Base-by-base conservation (phyloP, 106 monocot species). In the Posidonia australis region DNA sequence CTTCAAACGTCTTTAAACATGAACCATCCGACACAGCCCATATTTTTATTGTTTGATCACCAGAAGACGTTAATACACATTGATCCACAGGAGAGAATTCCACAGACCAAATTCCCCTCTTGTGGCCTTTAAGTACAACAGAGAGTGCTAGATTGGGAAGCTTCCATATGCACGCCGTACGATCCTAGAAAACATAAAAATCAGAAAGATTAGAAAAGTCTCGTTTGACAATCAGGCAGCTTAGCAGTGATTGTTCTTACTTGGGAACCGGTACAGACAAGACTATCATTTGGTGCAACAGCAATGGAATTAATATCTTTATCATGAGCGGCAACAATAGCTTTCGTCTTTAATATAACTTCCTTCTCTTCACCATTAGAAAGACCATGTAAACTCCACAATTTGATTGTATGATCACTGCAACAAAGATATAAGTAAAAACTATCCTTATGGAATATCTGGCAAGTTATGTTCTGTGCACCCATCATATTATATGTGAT, bases 11-110 rank as follows among this genome's bases (percentile, higher is more conserved):
- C 73, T 82, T 87, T 45, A 96, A 79, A 65, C 96, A 96, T 64
- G 96, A 80, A 58, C 96, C 96, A 77, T 96, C 96, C 60, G 82
- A 72, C 51, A 96, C 67, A 23, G 82, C 51, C 96, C 96, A 96
- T 69, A 90, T 84, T 68, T 96, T 96, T 71, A 96, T 76, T 11
- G 86, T 96, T 74, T 76, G 81, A 46, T 96, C 96, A 57, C 96
- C 96, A 64, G 96, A 96, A 24, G 96, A 87, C 32, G 96, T 96
- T 46, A 96, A 46, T 30, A 96, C 90, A 55, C 84, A 86, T 72
- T 86, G 82, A 62, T 96, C 96, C 3, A 96, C 87, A 6, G 96
- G 96, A 70, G 96, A 96, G 72, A 96, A 96, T 60, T 90, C 96
- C 1, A 96, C 96, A 62, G 84, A 90, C 90, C 90, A 96, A 26